A percentile compares a stretch with the other conserved stretches of the same genome.
These are phyloP conservation scores for Trichoderma erinaceum DNA, from an alignment of 495 filamentous ascomycete genomes.

Conservation along the genomic window DNA sequence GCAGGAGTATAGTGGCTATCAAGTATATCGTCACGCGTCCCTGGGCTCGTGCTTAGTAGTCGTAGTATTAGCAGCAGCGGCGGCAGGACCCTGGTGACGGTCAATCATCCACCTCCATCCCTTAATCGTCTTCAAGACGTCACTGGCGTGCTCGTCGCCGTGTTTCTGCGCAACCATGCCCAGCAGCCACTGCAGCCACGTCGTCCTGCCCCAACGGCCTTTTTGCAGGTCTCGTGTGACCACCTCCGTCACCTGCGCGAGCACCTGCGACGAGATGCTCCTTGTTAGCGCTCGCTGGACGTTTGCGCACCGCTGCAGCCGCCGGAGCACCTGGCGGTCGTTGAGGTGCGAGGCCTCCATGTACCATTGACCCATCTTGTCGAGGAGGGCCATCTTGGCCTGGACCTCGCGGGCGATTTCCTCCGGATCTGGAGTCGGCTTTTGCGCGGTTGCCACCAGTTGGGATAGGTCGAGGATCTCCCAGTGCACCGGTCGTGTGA, in stretches of 20 bases:
- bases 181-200: constrained; percentile 35
- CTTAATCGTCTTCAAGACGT: constrained; percentile 22
- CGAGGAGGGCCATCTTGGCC: constrained; percentile 23
- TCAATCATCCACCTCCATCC: constrained; percentile 25
- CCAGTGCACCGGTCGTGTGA: neutral
- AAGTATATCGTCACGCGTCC: neutral
- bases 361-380: constrained; percentile 29
- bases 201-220: constrained; percentile 30
- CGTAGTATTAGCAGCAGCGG: too few species aligned
- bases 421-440: neutral
- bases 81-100: neutral
- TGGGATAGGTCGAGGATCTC: neutral
- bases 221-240: constrained; percentile 34
- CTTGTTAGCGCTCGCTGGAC: neutral
- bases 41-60: neutral
- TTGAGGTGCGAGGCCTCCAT: constrained; percentile 28
- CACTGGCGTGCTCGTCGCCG: constrained; percentile 26
- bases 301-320: constrained; percentile 33
- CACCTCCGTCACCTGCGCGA: constrained; percentile 32
- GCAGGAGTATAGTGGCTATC: too few species aligned
- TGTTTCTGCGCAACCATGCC: constrained; percentile 27
- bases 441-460: neutral
- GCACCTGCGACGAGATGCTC: constrained; percentile 23
- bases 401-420: constrained; percentile 7
- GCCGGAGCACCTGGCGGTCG: constrained; percentile 32